A percentile compares a stretch with the other conserved stretches of the same genome.
These are phyloP conservation scores for Amanita exitialis DNA, from an alignment of 768 basidiomycete genomes.

Conservation along the genomic window DNA sequence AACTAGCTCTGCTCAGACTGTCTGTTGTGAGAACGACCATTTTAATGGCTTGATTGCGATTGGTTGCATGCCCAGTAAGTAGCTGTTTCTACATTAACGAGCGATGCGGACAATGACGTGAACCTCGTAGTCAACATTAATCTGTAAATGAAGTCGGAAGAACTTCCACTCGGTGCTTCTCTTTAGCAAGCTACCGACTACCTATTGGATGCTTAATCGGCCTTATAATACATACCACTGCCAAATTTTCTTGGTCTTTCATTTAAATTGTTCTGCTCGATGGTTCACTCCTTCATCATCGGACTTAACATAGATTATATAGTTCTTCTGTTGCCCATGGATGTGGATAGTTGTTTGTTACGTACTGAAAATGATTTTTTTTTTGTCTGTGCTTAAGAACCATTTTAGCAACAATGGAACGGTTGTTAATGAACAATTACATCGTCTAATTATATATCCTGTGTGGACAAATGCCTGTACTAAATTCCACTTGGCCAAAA, in stretches of 20 bases:
- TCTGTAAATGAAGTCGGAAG: slow-evolving; percentile 8
- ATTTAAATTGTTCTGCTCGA: neutral
- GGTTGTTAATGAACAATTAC: neutral
- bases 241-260: neutral
- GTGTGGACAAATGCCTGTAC: neutral
- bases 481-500: too few species aligned
- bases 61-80: slow-evolving; percentile 34
- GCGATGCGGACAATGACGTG: neutral
- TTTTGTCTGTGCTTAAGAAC: too few species aligned
- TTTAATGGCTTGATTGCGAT: slow-evolving; percentile 33
- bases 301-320: neutral
- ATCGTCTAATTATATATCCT: too few species aligned
- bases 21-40: slow-evolving; percentile 36
- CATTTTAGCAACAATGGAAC: neutral
- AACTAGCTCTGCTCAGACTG: slow-evolving; percentile 25
- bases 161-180: neutral
- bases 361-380: neutral
- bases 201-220: neutral
- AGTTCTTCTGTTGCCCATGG: neutral
- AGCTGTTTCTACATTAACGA: neutral
- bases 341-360: neutral
- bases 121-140: slow-evolving; percentile 14
- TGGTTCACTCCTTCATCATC: slow-evolving; percentile 1
- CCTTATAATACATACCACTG: neutral
- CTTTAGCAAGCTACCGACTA: neutral